phyloP scores from a whole-genome alignment of 441 rosid genomes.

The Pelargonium australe region DNA sequence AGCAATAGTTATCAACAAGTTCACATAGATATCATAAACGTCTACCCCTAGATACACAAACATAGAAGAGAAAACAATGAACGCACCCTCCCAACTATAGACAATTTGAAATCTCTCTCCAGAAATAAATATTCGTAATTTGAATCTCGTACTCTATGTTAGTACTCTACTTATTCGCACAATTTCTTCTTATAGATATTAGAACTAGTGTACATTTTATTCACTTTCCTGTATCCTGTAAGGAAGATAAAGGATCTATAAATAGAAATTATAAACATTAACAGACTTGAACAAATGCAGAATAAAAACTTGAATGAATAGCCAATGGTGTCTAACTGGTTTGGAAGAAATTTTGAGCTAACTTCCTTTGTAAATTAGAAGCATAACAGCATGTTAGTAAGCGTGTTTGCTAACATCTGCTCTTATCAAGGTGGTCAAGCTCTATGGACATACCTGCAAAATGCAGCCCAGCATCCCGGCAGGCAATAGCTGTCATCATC shows the following conservation, averaged over 20 bases:
- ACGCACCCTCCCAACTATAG: neutral
- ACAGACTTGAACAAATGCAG: neutral
- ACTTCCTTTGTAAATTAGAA: neutral
- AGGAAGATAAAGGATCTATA: neutral
- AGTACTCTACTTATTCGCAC: neutral
- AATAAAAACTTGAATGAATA: neutral
- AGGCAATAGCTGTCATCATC: slow-evolving; percentile 99
- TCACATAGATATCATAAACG: neutral
- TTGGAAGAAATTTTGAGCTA: neutral
- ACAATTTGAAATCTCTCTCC: neutral
- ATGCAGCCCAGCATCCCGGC: slow-evolving; percentile 72
- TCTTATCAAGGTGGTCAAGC: neutral
- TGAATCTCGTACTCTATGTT: neutral
- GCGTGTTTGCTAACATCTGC: neutral
- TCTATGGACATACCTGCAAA: slow-evolving; percentile 64
- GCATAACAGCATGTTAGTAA: neutral
- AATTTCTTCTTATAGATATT: neutral
- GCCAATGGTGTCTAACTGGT: neutral
- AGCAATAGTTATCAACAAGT: neutral
- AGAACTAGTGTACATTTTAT: neutral
- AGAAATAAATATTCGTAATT: neutral
- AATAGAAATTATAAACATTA: neutral
- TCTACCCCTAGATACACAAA: neutral
- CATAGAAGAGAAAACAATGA: neutral
- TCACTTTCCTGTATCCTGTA: neutral